These are phyloP conservation scores for Globisporangium camurandrum DNA, from an alignment of 352 stramenopile species.

Conservation along the genomic window DNA sequence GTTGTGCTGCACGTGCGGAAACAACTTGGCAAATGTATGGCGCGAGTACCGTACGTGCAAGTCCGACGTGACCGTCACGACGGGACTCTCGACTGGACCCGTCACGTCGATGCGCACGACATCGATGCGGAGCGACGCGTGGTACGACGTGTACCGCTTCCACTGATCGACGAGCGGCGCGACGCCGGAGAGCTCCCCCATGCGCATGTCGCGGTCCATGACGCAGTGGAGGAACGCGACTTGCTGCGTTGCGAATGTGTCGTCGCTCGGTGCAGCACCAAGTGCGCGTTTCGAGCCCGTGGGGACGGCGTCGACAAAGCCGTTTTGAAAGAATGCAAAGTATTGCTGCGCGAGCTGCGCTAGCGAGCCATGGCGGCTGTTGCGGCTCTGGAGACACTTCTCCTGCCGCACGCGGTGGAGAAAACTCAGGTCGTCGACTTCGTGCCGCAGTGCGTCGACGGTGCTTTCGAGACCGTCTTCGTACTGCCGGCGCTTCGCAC, in stretches of 20 bases:
- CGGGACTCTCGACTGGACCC: conserved; percentile 27
- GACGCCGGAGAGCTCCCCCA: conserved; percentile 16
- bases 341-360: conserved; percentile 35
- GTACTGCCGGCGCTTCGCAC: conserved; percentile 40
- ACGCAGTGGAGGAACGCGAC: conserved; percentile 21
- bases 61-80: conserved; percentile 34
- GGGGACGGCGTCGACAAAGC: conserved; percentile 19
- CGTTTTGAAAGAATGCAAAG: conserved; percentile 38
- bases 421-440: conserved; percentile 40
- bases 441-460: conserved; percentile 28
- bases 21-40: conserved; percentile 44
- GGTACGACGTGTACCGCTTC: conserved; percentile 34
- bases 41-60: conserved; percentile 43
- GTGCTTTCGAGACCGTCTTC: conserved; percentile 27
- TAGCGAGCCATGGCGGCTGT: conserved; percentile 32
- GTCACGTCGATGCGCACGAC: conserved; percentile 34
- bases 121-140: conserved; percentile 20
- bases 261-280: conserved; percentile 3
- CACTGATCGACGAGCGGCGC: conserved; percentile 32
- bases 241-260: conserved; percentile 23
- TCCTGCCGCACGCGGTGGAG: conserved; percentile 33
- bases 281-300: conserved; percentile 25
- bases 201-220: conserved; percentile 35
- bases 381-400: conserved; percentile 21
- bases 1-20: conserved; percentile 49